These are phyloP conservation scores for Solioccasus polychromus DNA, from an alignment of 768 basidiomycete genomes.

Conservation along the genomic window DNA sequence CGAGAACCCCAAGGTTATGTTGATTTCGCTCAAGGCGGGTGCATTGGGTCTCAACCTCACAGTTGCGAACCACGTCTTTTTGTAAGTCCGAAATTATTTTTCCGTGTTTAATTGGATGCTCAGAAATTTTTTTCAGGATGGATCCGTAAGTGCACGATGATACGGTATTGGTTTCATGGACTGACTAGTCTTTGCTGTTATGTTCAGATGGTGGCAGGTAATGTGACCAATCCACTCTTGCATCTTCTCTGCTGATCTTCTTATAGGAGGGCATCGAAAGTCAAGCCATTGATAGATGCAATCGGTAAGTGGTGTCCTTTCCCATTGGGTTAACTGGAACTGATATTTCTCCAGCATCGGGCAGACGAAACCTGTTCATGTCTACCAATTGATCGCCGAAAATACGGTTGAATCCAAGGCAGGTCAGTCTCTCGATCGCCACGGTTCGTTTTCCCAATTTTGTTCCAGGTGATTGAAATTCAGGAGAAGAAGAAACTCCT, in stretches of 20 bases:
- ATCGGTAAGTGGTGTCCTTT: constrained; percentile 44
- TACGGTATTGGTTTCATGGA: constrained; percentile 1
- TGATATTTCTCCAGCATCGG: constrained; percentile 51
- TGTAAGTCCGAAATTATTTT: constrained; percentile 44
- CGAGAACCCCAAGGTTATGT: constrained; percentile 72
- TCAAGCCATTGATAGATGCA: constrained; percentile 79
- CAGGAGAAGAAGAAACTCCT: constrained; percentile 82
- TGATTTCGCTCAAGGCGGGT: constrained; percentile 85
- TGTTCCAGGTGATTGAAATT: constrained; percentile 69
- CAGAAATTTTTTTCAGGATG: constrained; percentile 50
- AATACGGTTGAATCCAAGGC: constrained; percentile 87
- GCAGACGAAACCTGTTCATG: constrained; percentile 78
- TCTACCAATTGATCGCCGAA: constrained; percentile 88
- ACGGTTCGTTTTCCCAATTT: not conserved
- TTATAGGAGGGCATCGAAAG: constrained; percentile 75
- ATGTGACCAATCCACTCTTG: constrained; percentile 4
- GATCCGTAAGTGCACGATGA: constrained; percentile 68
- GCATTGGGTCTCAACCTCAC: constrained; percentile 87
- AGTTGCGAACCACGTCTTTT: constrained; percentile 82
- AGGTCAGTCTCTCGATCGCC: constrained; percentile 3
- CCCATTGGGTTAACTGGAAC: not conserved
- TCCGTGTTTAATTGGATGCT: not conserved
- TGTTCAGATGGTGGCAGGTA: constrained; percentile 74
- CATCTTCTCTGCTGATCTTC: constrained; percentile 8
- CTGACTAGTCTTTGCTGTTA: constrained; percentile 13